Percentiles rank a stretch among this genome's conserved stretches.
These are phyloP conservation scores for Kwoniella bestiolae DNA, from an alignment of 768 basidiomycete species.

Conservation along the genomic window DNA sequence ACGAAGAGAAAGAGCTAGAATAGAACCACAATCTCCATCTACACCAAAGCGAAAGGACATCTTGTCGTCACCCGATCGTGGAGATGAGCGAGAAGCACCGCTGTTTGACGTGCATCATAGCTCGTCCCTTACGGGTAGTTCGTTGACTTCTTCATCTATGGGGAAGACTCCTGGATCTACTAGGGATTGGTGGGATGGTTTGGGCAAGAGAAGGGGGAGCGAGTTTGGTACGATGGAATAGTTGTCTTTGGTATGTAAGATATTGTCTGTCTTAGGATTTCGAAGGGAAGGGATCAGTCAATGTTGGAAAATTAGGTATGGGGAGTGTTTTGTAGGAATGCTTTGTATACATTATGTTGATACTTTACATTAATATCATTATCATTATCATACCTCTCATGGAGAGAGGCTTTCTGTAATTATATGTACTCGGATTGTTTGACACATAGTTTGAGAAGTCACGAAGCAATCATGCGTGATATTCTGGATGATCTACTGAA, in stretches of 20 bases:
- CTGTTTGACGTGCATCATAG: slow-evolving; percentile 6
- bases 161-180: slow-evolving; percentile 22
- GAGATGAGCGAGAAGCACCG: neutral
- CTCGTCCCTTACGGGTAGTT: neutral
- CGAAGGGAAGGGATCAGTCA: no score
- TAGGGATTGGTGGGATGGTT: slow-evolving; percentile 28
- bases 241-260: neutral
- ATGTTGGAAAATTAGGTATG: no score
- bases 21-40: neutral
- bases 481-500: no score
- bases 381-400: no score
- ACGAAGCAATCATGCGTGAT: no score
- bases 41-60: neutral
- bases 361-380: no score
- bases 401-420: no score
- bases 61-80: neutral
- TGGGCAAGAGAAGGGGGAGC: slow-evolving; percentile 15
- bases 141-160: neutral
- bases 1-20: neutral
- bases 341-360: no score
- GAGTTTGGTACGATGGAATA: slow-evolving; percentile 28
- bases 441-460: no score
- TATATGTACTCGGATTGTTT: no score
- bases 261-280: no score
- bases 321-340: no score